Conservation (phyloP, 768 basidiomycete species). For the Mycena maculata region DNA sequence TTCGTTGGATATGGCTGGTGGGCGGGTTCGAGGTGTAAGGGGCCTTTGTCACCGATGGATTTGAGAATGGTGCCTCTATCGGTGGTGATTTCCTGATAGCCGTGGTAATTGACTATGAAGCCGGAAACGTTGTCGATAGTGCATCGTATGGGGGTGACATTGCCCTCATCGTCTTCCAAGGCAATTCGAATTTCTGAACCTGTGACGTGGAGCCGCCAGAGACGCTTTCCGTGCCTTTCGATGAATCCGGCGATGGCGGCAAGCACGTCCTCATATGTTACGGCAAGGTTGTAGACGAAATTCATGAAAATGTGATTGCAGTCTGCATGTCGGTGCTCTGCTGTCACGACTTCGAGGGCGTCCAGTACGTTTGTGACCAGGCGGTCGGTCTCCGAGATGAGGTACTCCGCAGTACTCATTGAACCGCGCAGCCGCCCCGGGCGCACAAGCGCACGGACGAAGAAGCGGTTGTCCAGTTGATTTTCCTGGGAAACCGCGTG, state of each 20-base stretch:
- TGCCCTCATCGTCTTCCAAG: slow-evolving; percentile 94
- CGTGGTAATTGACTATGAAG: slow-evolving; percentile 98
- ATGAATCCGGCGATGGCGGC: slow-evolving; percentile 99
- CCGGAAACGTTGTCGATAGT: slow-evolving; percentile 99
- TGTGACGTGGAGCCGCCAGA: slow-evolving; percentile 98
- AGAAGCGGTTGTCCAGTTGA: slow-evolving; percentile 97
- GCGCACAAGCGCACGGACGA: slow-evolving; percentile 95
- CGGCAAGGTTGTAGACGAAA: slow-evolving; percentile 96
- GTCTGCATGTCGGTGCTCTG: slow-evolving; percentile 91
- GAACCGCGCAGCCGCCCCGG: slow-evolving; percentile 92
- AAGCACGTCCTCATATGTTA: slow-evolving; percentile 96
- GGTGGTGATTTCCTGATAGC: slow-evolving; percentile 97
- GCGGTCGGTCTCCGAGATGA: slow-evolving; percentile 98
- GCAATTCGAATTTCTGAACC: slow-evolving; percentile 97
- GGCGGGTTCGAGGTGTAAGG: slow-evolving; percentile 95
- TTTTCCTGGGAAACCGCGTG: slow-evolving; percentile 96
- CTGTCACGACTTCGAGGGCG: slow-evolving; percentile 92
- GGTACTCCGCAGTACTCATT: slow-evolving; percentile 97
- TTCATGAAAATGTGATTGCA: slow-evolving; percentile 99
- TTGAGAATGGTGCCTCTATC: slow-evolving; percentile 97
- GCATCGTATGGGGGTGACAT: slow-evolving; percentile 95
- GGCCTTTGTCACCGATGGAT: slow-evolving; percentile 98
- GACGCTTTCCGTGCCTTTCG: slow-evolving; percentile 96
- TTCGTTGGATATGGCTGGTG: slow-evolving; percentile 95
- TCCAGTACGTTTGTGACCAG: slow-evolving; percentile 94